Base-by-base conservation (phyloP, 2,329 filamentous ascomycete genomes). In the Colletotrichum sublineola region DNA sequence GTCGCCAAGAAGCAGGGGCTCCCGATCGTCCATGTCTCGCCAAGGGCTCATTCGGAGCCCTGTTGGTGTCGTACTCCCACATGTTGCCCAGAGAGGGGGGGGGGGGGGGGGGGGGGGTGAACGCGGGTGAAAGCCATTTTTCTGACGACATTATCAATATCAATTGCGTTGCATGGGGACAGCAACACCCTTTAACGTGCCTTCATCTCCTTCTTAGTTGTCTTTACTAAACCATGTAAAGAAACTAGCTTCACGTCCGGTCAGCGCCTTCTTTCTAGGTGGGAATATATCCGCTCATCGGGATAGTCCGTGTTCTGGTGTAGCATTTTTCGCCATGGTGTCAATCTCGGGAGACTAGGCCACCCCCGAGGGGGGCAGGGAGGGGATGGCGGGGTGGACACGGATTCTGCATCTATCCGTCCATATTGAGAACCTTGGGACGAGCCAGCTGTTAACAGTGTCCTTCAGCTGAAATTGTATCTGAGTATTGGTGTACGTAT, bases 1-100 rank as follows among this genome's bases (percentile, higher is more conserved):
- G 60, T 72, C 66, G 69, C 69, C 69, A 72, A 72, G 69, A 36
- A 69, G 65, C 66, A 60, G 69, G 69, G 69, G 69, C 69, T 72
- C 56, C 69, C 65, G 69, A 72, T 69, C 69, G 66, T 64, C 65
- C 65, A 69, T 58, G 69, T 29, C 69, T 72, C 69, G 69, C 65
- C 69, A 64, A 72, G 65, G 36, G 33, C 33, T 52, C 65, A 46
- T 50, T 71, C 68, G 69, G 69, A 53, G 65, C 65, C 60, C 53
- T 68, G 46, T 58, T 33, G 46, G 48, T 72, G 65, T 60, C 63
- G 58, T 46, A 46, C 58, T 72, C 65, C 65, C 69, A 68, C 65
- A 72, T 68, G 69, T 65, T 46, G 58, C 69, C 69, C 36, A 29
- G 64, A 58, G 50, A 20, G n/a, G 40, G 40, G 56, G 24, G 24